phyloP scores from a whole-genome alignment of 768 basidiomycete genomes.

The Floccularia luteovirens region DNA sequence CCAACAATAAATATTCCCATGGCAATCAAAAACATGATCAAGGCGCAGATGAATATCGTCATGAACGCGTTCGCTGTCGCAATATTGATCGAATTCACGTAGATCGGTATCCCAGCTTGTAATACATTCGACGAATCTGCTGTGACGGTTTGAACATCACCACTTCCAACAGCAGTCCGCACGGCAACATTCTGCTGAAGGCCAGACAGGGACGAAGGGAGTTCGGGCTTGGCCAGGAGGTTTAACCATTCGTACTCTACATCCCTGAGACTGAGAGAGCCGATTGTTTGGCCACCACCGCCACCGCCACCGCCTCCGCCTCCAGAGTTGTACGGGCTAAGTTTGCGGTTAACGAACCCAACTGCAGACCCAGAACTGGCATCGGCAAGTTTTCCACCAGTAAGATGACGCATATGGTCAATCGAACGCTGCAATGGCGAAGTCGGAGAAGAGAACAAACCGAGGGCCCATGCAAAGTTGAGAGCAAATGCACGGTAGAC shows the following conservation, averaged over 20 bases:
- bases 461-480: slow-evolving; percentile 89
- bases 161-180: slow-evolving; percentile 14
- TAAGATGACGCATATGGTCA: slow-evolving; percentile 72
- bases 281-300: too few species aligned
- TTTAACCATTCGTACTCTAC: background rate
- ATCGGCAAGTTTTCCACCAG: slow-evolving; percentile 69
- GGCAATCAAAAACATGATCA: slow-evolving; percentile 62
- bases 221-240: background rate
- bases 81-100: slow-evolving; percentile 69
- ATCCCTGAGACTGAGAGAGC: too few species aligned
- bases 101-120: slow-evolving; percentile 77
- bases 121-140: slow-evolving; percentile 56
- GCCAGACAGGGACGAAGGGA: background rate
- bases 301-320: too few species aligned
- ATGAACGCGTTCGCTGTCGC: slow-evolving; percentile 86
- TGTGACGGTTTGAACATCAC: slow-evolving; percentile 61
- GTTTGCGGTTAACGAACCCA: slow-evolving; percentile 70
- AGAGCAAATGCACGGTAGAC: slow-evolving; percentile 74
- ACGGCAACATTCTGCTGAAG: background rate
- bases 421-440: slow-evolving; percentile 72
- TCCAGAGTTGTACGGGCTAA: slow-evolving; percentile 65
- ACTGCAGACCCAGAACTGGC: slow-evolving; percentile 53
- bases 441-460: slow-evolving; percentile 51
- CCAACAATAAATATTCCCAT: slow-evolving; percentile 42
- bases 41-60: slow-evolving; percentile 71